Evolutionary conservation across 129 eudicot species (phyloP), one percentile per base, ranked within the genome.

Genomic region (Mikania micrantha): DNA sequence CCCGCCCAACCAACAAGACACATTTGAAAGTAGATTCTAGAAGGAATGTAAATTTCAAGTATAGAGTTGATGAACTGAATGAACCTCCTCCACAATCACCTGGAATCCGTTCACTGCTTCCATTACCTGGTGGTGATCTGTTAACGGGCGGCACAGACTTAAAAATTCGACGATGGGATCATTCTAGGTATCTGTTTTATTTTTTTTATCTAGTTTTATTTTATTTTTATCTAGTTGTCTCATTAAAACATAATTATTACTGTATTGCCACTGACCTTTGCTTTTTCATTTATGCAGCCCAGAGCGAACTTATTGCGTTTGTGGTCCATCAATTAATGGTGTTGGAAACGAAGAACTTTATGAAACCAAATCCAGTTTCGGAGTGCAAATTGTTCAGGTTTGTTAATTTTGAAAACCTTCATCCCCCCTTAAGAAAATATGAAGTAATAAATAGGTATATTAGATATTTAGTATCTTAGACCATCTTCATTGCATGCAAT

Each of bases 361-460:
- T 66, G 99, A 93, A 80, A 79, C 88, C 31, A 89, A 83, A 66
- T 93, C 99, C 74, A 89, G 88, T 70, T 93, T 88, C 60, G 99
- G 99, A 21, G 95, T 82, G 80, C 95, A 93, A 80, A 76, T 93
- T 28, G 99, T 93, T 82, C 99, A 93, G 99, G 99, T 93, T 64
- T 67, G 83, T 77, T 19, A 9, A 40, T 24, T 73, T 36, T 20
- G 42, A 58, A 58, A 28, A 22, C 19, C 45, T 9, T 20, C 12
- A 28, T 22, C 29, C 57, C 17, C 19, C 24, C 27, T 0, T 19
- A 15, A 12, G 7, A 13, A 17, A 19, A 28, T 1, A 48, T 19
- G 56, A 17, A 17, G 11, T 6, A 17, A 48, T 19, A 48, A 7
- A 19, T 17, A 48, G 56, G 27, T 12, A 6, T 4, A 28, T 28